phyloP scores from a whole-genome alignment of 805 yeast species.

The Yarrowia porcina region DNA sequence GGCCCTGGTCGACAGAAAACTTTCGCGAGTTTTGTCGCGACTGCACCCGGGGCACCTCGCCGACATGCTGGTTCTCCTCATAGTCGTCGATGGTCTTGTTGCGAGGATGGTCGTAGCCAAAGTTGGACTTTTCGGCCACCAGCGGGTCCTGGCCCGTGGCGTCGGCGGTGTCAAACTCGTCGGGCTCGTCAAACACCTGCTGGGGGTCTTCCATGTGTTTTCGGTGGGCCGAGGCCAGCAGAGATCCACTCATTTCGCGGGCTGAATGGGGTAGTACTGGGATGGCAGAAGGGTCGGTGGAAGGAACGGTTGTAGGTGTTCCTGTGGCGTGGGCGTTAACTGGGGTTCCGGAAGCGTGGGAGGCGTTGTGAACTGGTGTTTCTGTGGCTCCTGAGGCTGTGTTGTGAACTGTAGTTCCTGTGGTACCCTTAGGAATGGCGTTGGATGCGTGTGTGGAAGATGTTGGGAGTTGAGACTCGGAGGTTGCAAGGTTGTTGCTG shows the following conservation, averaged over 20 bases:
- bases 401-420: conserved; percentile 1
- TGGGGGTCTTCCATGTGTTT: conserved; percentile 23
- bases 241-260: not conserved
- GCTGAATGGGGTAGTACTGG: conserved; percentile 4
- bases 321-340: too few relatives aligned
- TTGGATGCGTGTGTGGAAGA: not conserved
- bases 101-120: conserved; percentile 24
- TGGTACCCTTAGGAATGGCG: conserved; percentile 3
- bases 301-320: not conserved
- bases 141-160: not conserved
- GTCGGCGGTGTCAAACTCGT: conserved; percentile 2
- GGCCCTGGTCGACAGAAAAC: conserved; percentile 24
- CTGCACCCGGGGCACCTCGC: conserved; percentile 15
- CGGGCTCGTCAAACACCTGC: conserved; percentile 25
- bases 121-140: conserved; percentile 6
- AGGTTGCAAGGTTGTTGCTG: not conserved
- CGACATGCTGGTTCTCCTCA: conserved; percentile 11
- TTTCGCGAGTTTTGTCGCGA: conserved; percentile 12
- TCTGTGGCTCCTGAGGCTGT: not conserved
- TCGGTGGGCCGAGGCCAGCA: conserved; percentile 21
- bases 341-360: too few relatives aligned
- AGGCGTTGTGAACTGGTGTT: too few relatives aligned
- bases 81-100: conserved; percentile 22
- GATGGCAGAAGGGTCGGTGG: not conserved
- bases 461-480: not conserved